A percentile compares a stretch with the other conserved stretches of the same genome.
phyloP scores from a whole-genome alignment of 2,329 filamentous ascomycete species.

The Aspergillus nomiae region DNA sequence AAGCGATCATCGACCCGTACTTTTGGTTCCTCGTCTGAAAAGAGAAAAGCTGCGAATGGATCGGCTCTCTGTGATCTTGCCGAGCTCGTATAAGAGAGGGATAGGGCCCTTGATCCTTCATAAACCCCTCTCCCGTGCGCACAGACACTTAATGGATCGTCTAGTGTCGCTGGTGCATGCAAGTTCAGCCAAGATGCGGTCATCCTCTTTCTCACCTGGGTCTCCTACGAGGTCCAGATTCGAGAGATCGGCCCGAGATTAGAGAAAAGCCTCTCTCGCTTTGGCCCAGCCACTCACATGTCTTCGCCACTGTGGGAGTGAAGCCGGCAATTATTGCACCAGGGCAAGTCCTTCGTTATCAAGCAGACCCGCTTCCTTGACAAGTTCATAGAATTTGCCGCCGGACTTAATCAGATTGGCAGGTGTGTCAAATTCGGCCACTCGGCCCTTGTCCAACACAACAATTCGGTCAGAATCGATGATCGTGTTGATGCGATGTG shows the following conservation, averaged over 20 bases:
- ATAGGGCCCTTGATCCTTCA: neutral
- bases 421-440: conserved; percentile 91
- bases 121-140: conserved; percentile 9
- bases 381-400: conserved; percentile 84
- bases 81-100: neutral
- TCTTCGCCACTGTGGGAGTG: conserved; percentile 1
- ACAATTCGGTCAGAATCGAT: conserved; percentile 86
- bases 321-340: conserved; percentile 16
- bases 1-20: conserved; percentile 3
- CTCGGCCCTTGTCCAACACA: conserved; percentile 85
- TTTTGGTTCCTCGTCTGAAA: conserved; percentile 4
- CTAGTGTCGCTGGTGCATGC: conserved; percentile 3
- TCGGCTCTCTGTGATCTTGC: neutral
- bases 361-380: conserved; percentile 83
- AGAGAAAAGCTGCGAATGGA: neutral
- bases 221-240: neutral
- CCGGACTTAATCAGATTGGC: conserved; percentile 71
- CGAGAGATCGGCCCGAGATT: conserved; percentile 9
- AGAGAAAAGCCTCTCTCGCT: neutral
- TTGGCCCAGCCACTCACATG: conserved; percentile 11
- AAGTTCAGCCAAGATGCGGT: conserved; percentile 8
- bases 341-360: conserved; percentile 44
- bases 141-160: conserved; percentile 12
- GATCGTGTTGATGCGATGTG: conserved; percentile 97
- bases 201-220: conserved; percentile 5